Conservation (phyloP, 257 asterid species). For the Marsdenia floribunda region DNA sequence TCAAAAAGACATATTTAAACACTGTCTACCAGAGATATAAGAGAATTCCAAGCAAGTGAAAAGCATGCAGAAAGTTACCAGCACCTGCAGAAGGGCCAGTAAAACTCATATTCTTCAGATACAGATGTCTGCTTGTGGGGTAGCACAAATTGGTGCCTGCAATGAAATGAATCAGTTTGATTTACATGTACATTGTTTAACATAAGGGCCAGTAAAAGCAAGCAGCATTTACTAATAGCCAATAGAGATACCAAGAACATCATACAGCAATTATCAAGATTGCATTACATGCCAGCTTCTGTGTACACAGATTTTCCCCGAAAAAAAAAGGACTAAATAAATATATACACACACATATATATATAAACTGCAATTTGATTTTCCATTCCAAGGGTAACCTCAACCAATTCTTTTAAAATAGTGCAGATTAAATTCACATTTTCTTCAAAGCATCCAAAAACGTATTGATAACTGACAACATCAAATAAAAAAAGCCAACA, state of each 20-base stretch:
- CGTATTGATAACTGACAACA: background rate
- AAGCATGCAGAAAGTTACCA: slow-evolving; percentile 41
- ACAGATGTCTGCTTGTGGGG: slow-evolving; percentile 3
- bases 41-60: background rate
- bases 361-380: background rate
- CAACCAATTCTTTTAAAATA: background rate
- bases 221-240: background rate
- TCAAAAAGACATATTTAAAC: background rate
- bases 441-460: background rate
- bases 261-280: background rate
- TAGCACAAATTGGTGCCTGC: slow-evolving; percentile 2
- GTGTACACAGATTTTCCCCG: background rate
- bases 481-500: background rate
- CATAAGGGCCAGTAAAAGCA: background rate
- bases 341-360: no score
- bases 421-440: background rate
- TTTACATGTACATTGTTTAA: background rate
- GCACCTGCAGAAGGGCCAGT: slow-evolving; percentile 56
- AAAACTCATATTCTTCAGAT: slow-evolving; percentile 49
- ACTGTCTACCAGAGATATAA: background rate
- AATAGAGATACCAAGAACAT: background rate
- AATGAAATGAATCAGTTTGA: background rate
- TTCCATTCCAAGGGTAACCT: background rate
- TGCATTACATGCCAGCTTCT: background rate
- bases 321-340: no score